phyloP scores from a whole-genome alignment of 768 basidiomycete genomes.

The Phlebiopsis gigantea region DNA sequence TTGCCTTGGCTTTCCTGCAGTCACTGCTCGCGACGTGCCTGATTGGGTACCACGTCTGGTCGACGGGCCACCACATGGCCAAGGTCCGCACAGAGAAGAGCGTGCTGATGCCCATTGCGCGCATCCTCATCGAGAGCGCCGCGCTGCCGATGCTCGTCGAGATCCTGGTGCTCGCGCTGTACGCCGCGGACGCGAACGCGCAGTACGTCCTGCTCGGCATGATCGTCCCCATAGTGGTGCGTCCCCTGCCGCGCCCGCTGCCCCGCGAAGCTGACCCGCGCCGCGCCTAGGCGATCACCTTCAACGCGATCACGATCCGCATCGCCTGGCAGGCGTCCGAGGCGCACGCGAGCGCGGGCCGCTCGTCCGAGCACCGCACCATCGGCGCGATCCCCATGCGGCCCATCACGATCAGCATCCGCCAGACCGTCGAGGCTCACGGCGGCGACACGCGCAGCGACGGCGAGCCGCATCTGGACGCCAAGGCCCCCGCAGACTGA shows the following conservation, averaged over 20 bases:
- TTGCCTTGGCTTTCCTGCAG: constrained; percentile 18
- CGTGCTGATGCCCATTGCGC: constrained; percentile 14
- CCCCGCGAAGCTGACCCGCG: not conserved
- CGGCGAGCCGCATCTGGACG: no score
- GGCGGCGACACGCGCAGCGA: not conserved
- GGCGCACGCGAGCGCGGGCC: not conserved
- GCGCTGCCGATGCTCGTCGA: constrained; percentile 14
- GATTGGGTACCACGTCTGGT: constrained; percentile 22
- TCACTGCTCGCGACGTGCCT: constrained; percentile 21
- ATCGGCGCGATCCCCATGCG: constrained; percentile 4
- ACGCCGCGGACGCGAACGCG: constrained; percentile 15
- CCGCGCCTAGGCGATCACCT: constrained; percentile 17
- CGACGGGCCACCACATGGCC: constrained; percentile 7
- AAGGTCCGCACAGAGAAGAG: constrained; percentile 9
- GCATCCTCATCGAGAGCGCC: constrained; percentile 22
- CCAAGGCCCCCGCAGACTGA: no score
- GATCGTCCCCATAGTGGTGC: constrained; percentile 11
- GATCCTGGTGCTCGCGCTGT: constrained; percentile 17
- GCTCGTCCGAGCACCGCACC: not conserved
- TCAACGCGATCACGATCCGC: constrained; percentile 22
- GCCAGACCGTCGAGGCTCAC: constrained; percentile 5
- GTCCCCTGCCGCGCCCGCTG: not conserved
- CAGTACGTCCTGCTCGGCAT: constrained; percentile 19
- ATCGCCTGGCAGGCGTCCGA: constrained; percentile 14
- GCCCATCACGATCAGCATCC: constrained; percentile 11